Evolutionary conservation across 441 rosid genomes (phyloP).

Genomic region (Kokia cookei): DNA sequence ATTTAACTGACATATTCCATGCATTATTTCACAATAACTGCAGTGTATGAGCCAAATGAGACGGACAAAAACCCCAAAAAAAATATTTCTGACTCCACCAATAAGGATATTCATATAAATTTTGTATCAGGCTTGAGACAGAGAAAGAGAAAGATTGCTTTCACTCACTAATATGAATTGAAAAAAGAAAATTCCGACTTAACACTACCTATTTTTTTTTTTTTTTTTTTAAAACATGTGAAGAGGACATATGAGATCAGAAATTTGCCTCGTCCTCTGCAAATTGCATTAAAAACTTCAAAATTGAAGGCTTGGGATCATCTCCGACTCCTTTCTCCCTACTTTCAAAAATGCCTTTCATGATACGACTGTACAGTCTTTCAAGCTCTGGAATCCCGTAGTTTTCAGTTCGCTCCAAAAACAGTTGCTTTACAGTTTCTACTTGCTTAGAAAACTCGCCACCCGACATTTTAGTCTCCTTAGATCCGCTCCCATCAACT

Average conservation of each 20-base stretch:
- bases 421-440: conserved; percentile 37
- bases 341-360: conserved; percentile 66
- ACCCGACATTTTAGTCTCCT: conserved; percentile 33
- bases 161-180: conserved; percentile 27
- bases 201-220: conserved; percentile 32
- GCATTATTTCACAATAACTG: no score
- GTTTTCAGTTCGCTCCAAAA: conserved; percentile 51
- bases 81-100: no score
- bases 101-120: background rate
- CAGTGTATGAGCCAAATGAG: no score
- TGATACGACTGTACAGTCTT: conserved; percentile 67
- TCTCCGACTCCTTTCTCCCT: conserved; percentile 42
- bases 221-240: no score
- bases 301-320: conserved; percentile 60
- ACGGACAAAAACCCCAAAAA: no score
- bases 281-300: conserved; percentile 78
- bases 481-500: conserved; percentile 24
- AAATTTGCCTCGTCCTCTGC: conserved; percentile 68
- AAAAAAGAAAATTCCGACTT: conserved; percentile 55
- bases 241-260: conserved; percentile 30
- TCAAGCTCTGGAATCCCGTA: conserved; percentile 84
- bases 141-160: conserved; percentile 3
- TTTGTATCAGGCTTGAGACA: background rate
- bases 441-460: conserved; percentile 36
- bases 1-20: no score